phyloP scores from a whole-genome alignment of 2,329 filamentous ascomycete genomes.

The Fusarium sp. region DNA sequence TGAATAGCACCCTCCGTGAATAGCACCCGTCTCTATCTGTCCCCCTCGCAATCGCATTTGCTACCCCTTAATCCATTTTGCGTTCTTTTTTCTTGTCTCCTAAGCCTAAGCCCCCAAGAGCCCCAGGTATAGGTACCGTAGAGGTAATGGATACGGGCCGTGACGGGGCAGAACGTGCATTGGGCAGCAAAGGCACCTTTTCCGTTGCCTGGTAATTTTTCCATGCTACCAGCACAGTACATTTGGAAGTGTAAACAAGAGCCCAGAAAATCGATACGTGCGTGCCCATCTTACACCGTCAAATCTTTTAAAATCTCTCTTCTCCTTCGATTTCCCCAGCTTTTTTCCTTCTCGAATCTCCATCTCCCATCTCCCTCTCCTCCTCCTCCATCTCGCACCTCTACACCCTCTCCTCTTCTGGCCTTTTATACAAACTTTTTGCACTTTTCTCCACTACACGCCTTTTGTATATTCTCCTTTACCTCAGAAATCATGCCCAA shows the following conservation, averaged over 20 bases:
- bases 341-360: constrained; percentile 17
- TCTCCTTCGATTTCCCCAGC: constrained; percentile 23
- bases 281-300: constrained; percentile 18
- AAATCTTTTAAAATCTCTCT: constrained; percentile 30
- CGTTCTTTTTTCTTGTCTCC: constrained; percentile 25
- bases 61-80: constrained; percentile 37
- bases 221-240: constrained; percentile 4
- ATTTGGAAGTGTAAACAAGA: constrained; percentile 31
- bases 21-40: constrained; percentile 19
- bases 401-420: constrained; percentile 3
- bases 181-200: constrained; percentile 46
- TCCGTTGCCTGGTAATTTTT: constrained; percentile 37
- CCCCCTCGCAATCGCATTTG: background rate
- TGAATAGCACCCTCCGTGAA: constrained; percentile 32
- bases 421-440: background rate
- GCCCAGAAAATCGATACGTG: constrained; percentile 4
- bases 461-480: background rate
- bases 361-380: constrained; percentile 9
- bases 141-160: background rate
- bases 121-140: background rate
- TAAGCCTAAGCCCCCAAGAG: background rate
- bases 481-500: constrained; percentile 38
- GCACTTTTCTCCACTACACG: constrained; percentile 9
- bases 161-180: constrained; percentile 38
- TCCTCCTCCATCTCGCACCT: constrained; percentile 4